These are phyloP conservation scores for Epichloe hybrida DNA, from an alignment of 2,329 filamentous ascomycete genomes.

Conservation along the genomic window DNA sequence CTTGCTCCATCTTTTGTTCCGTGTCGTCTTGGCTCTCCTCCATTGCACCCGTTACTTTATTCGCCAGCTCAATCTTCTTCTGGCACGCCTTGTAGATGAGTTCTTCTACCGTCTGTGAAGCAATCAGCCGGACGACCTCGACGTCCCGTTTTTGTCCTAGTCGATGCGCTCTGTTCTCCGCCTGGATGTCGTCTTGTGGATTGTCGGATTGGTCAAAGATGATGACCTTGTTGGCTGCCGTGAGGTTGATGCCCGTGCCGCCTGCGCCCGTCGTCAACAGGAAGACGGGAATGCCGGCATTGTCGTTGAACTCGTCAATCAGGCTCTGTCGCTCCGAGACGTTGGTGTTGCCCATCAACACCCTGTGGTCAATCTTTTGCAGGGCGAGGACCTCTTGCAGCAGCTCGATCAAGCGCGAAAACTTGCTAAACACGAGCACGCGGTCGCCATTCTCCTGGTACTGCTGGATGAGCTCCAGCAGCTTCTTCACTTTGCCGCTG, in stretches of 20 bases:
- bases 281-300: slow-evolving; percentile 73
- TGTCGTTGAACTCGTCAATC: slow-evolving; percentile 72
- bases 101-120: slow-evolving; percentile 74
- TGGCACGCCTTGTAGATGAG: slow-evolving; percentile 83
- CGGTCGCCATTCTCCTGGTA: slow-evolving; percentile 76
- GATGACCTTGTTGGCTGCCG: slow-evolving; percentile 91
- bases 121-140: slow-evolving; percentile 77
- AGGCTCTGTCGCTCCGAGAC: slow-evolving; percentile 75
- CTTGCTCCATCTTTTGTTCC: slow-evolving; percentile 27
- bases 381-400: slow-evolving; percentile 68
- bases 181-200: slow-evolving; percentile 95
- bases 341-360: slow-evolving; percentile 74
- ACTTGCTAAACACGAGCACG: slow-evolving; percentile 84
- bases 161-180: slow-evolving; percentile 90
- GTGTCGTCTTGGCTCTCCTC: slow-evolving; percentile 17
- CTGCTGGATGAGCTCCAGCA: slow-evolving; percentile 57
- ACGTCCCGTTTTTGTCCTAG: slow-evolving; percentile 86
- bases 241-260: slow-evolving; percentile 93
- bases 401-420: slow-evolving; percentile 83
- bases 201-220: slow-evolving; percentile 98
- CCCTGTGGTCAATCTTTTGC: slow-evolving; percentile 60
- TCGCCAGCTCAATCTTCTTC: slow-evolving; percentile 82
- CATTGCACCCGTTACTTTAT: slow-evolving; percentile 35
- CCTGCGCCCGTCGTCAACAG: slow-evolving; percentile 87
- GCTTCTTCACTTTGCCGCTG: slow-evolving; percentile 72